Percentiles rank a stretch among this genome's conserved stretches.
phyloP scores from a whole-genome alignment of 2,329 filamentous ascomycete genomes.

The Lachnellula willkommii region DNA sequence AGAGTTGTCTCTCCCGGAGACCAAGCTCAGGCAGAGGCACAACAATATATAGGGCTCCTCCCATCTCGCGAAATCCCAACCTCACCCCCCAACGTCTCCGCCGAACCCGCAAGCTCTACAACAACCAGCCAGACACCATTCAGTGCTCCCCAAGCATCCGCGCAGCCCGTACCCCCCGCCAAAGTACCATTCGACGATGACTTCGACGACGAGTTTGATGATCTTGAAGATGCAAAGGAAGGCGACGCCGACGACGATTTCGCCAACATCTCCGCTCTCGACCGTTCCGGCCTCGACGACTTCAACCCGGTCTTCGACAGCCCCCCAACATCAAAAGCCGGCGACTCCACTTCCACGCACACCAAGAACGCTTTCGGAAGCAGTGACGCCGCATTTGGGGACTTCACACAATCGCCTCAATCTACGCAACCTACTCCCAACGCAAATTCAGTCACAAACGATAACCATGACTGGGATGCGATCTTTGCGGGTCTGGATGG shows the following conservation, averaged over 20 bases:
- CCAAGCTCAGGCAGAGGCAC: conserved; percentile 42
- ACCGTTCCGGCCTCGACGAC: conserved; percentile 64
- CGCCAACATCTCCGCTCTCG: conserved; percentile 57
- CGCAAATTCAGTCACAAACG: conserved; percentile 36
- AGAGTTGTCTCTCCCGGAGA: conserved; percentile 35
- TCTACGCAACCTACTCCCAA: conserved; percentile 29
- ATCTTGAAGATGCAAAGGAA: conserved; percentile 78
- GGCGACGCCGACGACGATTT: conserved; percentile 75
- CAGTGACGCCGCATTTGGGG: conserved; percentile 33
- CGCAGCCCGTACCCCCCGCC: conserved; percentile 33
- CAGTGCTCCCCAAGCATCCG: conserved; percentile 21
- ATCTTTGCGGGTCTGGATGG: conserved; percentile 80
- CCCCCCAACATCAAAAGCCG: conserved; percentile 31
- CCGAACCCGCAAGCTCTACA: conserved; percentile 25
- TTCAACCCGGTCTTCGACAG: conserved; percentile 82
- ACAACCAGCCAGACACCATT: conserved; percentile 25
- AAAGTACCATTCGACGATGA: conserved; percentile 66
- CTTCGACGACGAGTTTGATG: conserved; percentile 77
- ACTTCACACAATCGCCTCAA: conserved; percentile 47
- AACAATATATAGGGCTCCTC: conserved; percentile 50
- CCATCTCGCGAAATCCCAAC: conserved; percentile 50
- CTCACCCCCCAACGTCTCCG: conserved; percentile 22
- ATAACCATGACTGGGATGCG: conserved; percentile 84
- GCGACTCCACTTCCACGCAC: conserved; percentile 20
- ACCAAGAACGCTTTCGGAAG: conserved; percentile 26